These are phyloP conservation scores for Candida berthetii DNA, from an alignment of 805 yeast species.

Conservation along the genomic window DNA sequence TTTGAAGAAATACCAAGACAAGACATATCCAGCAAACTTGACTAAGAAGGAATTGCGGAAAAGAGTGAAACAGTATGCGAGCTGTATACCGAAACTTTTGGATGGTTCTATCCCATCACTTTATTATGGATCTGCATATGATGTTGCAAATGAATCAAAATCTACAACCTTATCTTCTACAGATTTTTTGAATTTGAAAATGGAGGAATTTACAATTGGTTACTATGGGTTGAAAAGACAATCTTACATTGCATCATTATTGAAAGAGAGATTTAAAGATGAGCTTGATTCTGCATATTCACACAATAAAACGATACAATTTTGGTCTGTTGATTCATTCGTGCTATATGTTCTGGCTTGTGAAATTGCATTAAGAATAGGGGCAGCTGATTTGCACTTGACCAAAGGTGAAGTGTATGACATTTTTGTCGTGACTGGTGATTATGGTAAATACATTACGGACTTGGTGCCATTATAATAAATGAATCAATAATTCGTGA, in stretches of 20 bases:
- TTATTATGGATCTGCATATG: constrained; percentile 45
- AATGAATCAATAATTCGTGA: no score
- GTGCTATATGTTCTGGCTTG: constrained; percentile 55
- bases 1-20: constrained; percentile 13
- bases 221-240: constrained; percentile 58
- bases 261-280: constrained; percentile 26
- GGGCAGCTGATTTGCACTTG: constrained; percentile 37
- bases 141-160: constrained; percentile 29
- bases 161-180: constrained; percentile 36
- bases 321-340: constrained; percentile 58
- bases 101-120: constrained; percentile 38
- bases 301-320: constrained; percentile 40
- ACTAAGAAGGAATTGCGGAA: constrained; percentile 23
- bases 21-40: constrained; percentile 18
- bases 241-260: constrained; percentile 36
- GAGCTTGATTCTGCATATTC: constrained; percentile 21
- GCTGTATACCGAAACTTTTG: constrained; percentile 32
- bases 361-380: constrained; percentile 48
- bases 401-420: constrained; percentile 39
- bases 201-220: constrained; percentile 46
- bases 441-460: constrained; percentile 35
- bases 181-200: constrained; percentile 35
- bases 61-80: constrained; percentile 24
- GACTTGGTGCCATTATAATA: constrained; percentile 8
- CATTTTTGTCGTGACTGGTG: constrained; percentile 38